A percentile compares a stretch with the other conserved stretches of the same genome.
phyloP scores from a whole-genome alignment of 1,284 basidiomycete species.

The Inonotus hispidus region DNA sequence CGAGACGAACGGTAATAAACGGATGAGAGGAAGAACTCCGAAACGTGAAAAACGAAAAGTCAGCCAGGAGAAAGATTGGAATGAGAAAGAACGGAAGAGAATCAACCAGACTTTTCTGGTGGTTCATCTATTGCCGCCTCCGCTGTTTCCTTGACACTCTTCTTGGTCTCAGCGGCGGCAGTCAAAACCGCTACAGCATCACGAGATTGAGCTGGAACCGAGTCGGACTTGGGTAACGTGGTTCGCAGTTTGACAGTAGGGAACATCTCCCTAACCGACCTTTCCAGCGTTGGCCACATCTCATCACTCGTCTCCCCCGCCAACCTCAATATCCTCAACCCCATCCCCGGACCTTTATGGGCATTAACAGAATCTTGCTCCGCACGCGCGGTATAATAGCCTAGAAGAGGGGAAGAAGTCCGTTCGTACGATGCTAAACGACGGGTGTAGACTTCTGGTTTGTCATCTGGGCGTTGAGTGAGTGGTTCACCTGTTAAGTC shows the following conservation, averaged over 20 bases:
- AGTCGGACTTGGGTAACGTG: background rate
- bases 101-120: background rate
- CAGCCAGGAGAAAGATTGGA: background rate
- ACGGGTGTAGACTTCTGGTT: slow-evolving; percentile 50
- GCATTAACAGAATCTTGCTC: slow-evolving; percentile 64
- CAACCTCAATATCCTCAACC: slow-evolving; percentile 65
- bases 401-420: slow-evolving; percentile 6
- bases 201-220: background rate
- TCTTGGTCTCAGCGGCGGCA: slow-evolving; percentile 9
- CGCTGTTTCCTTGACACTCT: background rate
- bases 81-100: background rate
- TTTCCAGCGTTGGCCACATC: slow-evolving; percentile 84
- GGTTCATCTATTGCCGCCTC: background rate
- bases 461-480: slow-evolving; percentile 87
- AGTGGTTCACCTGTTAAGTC: slow-evolving; percentile 92
- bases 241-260: slow-evolving; percentile 48
- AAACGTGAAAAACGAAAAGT: background rate
- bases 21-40: background rate
- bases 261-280: slow-evolving; percentile 50
- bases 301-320: slow-evolving; percentile 84
- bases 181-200: slow-evolving; percentile 11
- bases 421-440: slow-evolving; percentile 6
- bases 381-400: slow-evolving; percentile 47
- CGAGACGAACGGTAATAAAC: background rate
- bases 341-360: slow-evolving; percentile 76